Conservation (phyloP, 2,329 filamentous ascomycete genomes). For the Emergomyces pasteurianus region DNA sequence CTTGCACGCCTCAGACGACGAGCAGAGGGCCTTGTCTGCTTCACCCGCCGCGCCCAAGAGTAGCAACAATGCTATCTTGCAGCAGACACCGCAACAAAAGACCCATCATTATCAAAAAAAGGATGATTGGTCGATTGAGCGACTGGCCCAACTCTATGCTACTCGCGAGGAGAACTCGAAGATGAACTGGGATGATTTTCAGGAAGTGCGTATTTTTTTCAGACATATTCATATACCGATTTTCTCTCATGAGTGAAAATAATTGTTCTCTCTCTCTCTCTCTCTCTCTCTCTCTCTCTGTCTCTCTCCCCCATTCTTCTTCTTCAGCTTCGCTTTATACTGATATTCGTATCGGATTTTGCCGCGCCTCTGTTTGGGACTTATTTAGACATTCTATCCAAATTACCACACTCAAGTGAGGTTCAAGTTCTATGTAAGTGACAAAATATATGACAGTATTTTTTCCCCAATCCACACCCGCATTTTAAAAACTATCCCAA, state of each 20-base stretch:
- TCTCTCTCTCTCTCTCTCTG: too few relatives aligned
- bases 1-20: background rate
- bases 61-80: background rate
- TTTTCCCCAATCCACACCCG: too few relatives aligned
- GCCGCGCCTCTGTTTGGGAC: background rate
- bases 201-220: background rate
- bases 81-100: background rate
- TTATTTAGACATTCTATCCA: background rate
- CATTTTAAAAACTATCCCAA: background rate
- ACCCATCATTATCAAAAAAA: background rate
- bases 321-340: background rate
- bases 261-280: background rate
- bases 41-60: background rate
- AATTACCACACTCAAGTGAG: background rate
- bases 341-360: background rate
- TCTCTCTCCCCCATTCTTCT: background rate
- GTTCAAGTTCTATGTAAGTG: conserved; percentile 1
- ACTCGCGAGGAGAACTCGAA: background rate
- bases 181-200: background rate
- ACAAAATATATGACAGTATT: background rate
- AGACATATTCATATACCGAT: too few relatives aligned
- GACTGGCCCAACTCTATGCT: background rate
- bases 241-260: background rate
- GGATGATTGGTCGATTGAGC: background rate
- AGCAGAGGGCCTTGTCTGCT: background rate